Percentiles rank a stretch among this genome's conserved stretches.
These are phyloP conservation scores for Candida khao-thaluensis DNA, from an alignment of 805 yeast genomes.

Conservation along the genomic window DNA sequence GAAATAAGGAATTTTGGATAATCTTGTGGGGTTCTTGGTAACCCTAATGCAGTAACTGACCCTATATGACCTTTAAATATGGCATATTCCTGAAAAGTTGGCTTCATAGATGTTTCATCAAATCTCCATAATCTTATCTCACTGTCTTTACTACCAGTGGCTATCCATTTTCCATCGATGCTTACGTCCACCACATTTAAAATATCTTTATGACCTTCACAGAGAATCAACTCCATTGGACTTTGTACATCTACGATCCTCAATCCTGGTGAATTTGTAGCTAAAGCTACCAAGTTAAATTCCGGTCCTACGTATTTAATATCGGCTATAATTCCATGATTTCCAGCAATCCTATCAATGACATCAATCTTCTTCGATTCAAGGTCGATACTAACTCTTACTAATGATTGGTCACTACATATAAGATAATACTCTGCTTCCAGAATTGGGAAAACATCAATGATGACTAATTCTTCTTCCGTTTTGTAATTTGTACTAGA, in stretches of 20 bases:
- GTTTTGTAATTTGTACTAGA: slow-evolving; percentile 52
- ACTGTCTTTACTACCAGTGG: slow-evolving; percentile 87
- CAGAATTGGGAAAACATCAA: slow-evolving; percentile 49
- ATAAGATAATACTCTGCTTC: slow-evolving; percentile 46
- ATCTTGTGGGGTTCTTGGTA: slow-evolving; percentile 53
- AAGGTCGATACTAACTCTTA: slow-evolving; percentile 39
- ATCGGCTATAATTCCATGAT: slow-evolving; percentile 94
- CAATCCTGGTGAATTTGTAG: slow-evolving; percentile 90
- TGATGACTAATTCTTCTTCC: slow-evolving; percentile 70
- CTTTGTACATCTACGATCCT: slow-evolving; percentile 66
- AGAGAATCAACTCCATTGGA: slow-evolving; percentile 60
- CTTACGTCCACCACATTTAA: slow-evolving; percentile 78
- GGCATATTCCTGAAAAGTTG: slow-evolving; percentile 49
- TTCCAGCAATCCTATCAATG: slow-evolving; percentile 72
- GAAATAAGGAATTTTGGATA: slow-evolving; percentile 73
- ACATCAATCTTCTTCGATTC: slow-evolving; percentile 29
- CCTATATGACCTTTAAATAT: slow-evolving; percentile 84
- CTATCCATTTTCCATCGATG: slow-evolving; percentile 82
- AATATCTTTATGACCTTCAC: slow-evolving; percentile 83
- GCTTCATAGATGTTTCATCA: slow-evolving; percentile 31
- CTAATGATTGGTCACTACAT: slow-evolving; percentile 81
- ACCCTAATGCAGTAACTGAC: slow-evolving; percentile 76
- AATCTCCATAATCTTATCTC: slow-evolving; percentile 82
- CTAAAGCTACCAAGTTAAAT: slow-evolving; percentile 64
- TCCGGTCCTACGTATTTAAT: slow-evolving; percentile 72